These are phyloP conservation scores for Boletellus deceptivus DNA, from an alignment of 1,284 basidiomycete genomes.

Conservation along the genomic window DNA sequence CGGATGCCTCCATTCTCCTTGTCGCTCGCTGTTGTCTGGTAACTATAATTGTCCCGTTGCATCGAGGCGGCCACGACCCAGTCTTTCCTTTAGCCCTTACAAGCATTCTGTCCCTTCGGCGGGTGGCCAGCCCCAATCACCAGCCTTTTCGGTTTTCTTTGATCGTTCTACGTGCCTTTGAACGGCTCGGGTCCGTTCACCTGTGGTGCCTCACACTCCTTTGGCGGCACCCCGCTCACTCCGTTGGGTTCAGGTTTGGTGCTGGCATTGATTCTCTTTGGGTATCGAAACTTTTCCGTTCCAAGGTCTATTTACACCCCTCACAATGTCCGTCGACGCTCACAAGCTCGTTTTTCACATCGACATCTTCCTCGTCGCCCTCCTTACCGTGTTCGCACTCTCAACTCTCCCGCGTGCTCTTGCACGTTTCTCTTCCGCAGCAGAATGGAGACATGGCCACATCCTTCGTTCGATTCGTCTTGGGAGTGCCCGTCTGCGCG, in stretches of 20 bases:
- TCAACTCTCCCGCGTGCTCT: constrained; percentile 47
- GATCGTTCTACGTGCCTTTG: not conserved
- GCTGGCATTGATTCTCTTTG: constrained; percentile 1
- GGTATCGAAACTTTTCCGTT: not conserved
- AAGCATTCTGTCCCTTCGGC: not conserved
- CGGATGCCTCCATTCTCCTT: constrained; percentile 7
- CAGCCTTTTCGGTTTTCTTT: not conserved
- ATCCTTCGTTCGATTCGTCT: constrained; percentile 38
- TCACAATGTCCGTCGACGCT: constrained; percentile 15
- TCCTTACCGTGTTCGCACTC: constrained; percentile 40
- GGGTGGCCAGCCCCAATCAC: not conserved
- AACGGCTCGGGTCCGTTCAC: constrained; percentile 8
- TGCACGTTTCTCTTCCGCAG: constrained; percentile 45
- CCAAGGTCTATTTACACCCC: not conserved
- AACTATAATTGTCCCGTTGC: constrained; percentile 12
- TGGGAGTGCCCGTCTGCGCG: constrained; percentile 14
- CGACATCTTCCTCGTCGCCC: constrained; percentile 44
- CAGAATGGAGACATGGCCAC: constrained; percentile 51
- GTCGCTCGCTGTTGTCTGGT: constrained; percentile 3
- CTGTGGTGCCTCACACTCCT: constrained; percentile 13
- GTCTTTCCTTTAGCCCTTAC: constrained; percentile 14
- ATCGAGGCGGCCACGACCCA: constrained; percentile 13
- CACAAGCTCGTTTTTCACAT: constrained; percentile 41
- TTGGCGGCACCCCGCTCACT: constrained; percentile 6
- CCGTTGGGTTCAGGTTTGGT: constrained; percentile 1